A percentile compares a stretch with the other conserved stretches of the same genome.
phyloP scores from a whole-genome alignment of 208 protist species.

The Leishmania martiniquensis region DNA sequence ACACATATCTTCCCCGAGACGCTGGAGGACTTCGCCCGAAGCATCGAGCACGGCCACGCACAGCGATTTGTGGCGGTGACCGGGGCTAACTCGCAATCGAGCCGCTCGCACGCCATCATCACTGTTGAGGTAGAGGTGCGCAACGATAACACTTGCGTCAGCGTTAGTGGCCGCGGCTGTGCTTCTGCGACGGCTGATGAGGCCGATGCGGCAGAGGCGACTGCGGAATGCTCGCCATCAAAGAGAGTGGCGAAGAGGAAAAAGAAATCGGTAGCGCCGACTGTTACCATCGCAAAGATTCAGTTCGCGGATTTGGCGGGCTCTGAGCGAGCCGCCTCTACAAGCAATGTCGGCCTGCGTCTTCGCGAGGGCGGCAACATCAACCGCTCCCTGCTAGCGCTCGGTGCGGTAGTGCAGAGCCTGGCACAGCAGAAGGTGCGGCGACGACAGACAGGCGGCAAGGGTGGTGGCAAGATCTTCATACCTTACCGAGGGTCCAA shows the following conservation, averaged over 20 bases:
- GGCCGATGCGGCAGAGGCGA: slow-evolving; percentile 3
- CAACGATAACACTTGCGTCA: not conserved
- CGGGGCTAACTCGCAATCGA: slow-evolving; percentile 82
- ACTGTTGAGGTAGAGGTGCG: slow-evolving; percentile 79
- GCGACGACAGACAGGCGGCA: slow-evolving; percentile 20
- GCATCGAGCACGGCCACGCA: slow-evolving; percentile 66
- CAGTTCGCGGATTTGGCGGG: slow-evolving; percentile 90
- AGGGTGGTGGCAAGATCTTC: slow-evolving; percentile 36
- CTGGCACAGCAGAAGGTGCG: slow-evolving; percentile 52
- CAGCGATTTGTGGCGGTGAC: slow-evolving; percentile 80
- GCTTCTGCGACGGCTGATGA: not conserved
- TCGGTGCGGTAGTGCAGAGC: slow-evolving; percentile 93
- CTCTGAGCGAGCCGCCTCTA: slow-evolving; percentile 86
- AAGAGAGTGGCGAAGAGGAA: not conserved
- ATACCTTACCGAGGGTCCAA: slow-evolving; percentile 88
- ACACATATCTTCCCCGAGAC: slow-evolving; percentile 59
- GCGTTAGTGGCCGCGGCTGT: not conserved
- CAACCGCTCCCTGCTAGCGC: slow-evolving; percentile 93
- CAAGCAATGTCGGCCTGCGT: slow-evolving; percentile 78
- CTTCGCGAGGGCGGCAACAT: slow-evolving; percentile 95
- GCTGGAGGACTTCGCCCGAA: slow-evolving; percentile 63
- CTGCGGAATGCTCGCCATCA: not conserved
- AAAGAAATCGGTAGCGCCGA: not conserved
- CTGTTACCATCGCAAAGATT: slow-evolving; percentile 74
- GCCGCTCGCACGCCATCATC: slow-evolving; percentile 91